Evolutionary conservation across 2,329 filamentous ascomycete species (phyloP), one percentile per base, ranked within the genome.

Genomic region (Hymenoscyphus linearis): DNA sequence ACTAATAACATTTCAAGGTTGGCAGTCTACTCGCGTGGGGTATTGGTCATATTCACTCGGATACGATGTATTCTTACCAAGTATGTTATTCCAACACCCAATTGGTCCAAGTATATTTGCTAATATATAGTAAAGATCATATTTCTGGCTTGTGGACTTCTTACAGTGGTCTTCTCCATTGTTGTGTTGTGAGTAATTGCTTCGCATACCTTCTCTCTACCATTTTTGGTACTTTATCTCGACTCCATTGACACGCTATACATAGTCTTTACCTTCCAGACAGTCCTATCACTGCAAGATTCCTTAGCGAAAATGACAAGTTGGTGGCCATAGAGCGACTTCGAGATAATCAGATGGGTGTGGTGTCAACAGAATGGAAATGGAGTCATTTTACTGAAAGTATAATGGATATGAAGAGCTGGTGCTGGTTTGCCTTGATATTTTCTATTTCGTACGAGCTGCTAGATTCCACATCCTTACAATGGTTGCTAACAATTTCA

Each of bases 21-120:
- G 66, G 67, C 12, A 67, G 66, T 64, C 65, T 69, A 44, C 52
- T 69, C 12, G 60, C 65, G 5, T 69, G 57, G n/a, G 83, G 82
- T 0, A 74, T 87, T 0, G 84, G 83, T 14, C 82, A 82, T 61
- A 84, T 86, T 64, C 62, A 80, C 1, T 82, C 80, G 4, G 57
- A 71, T n/a, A 65, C 60, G 0, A 69, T 82, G 10, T 71, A 75
- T 59, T 68, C 67, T 5, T 75, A 72, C 56, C 71, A 74, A 27
- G 64, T 66, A 37, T 13, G 53, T 47, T 26, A 10, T 10, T 25
- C 16, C 18, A 2, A 1, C 4, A 2, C 14, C 13, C 37, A 25
- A 7, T 12, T 9, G 9, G 1, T 16, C 2, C 31, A 13, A 16
- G 18, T n/a, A 25, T 3, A 13, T 4, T 4, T 53, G 25, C 58